Conservation (phyloP, 768 basidiomycete genomes). For the Tylopilus subfusipes region DNA sequence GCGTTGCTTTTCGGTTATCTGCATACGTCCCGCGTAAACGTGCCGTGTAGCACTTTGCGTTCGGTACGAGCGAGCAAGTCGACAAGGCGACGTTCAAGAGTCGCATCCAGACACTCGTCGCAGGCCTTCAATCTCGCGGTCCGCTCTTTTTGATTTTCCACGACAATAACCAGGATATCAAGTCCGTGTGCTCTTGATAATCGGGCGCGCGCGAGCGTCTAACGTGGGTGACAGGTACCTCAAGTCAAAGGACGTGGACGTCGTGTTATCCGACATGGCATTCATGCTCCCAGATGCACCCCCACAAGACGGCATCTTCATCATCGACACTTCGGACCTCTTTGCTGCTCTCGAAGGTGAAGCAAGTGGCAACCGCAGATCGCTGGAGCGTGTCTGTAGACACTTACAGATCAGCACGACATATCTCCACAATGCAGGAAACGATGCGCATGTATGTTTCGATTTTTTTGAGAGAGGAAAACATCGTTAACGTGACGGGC, state of each 20-base stretch:
- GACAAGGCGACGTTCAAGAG: conserved; percentile 48
- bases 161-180: conserved; percentile 72
- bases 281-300: conserved; percentile 55
- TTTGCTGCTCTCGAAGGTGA: conserved; percentile 74
- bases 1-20: neutral
- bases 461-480: neutral
- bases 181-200: conserved; percentile 37
- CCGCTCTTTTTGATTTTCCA: conserved; percentile 82
- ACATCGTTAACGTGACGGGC: conserved; percentile 1
- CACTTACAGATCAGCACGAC: conserved; percentile 56
- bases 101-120: conserved; percentile 47
- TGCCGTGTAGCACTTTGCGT: conserved; percentile 53
- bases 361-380: conserved; percentile 45
- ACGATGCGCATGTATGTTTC: conserved; percentile 70
- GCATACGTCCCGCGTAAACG: neutral
- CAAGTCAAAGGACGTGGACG: conserved; percentile 45
- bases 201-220: neutral
- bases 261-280: conserved; percentile 48
- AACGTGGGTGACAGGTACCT: conserved; percentile 45
- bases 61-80: conserved; percentile 59
- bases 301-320: conserved; percentile 53
- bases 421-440: conserved; percentile 79
- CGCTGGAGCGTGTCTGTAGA: conserved; percentile 59
- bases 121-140: conserved; percentile 39
- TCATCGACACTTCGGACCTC: conserved; percentile 71